Evolutionary conservation across 2,329 filamentous ascomycete genomes (phyloP).

Genomic region (Neonectria punicea): DNA sequence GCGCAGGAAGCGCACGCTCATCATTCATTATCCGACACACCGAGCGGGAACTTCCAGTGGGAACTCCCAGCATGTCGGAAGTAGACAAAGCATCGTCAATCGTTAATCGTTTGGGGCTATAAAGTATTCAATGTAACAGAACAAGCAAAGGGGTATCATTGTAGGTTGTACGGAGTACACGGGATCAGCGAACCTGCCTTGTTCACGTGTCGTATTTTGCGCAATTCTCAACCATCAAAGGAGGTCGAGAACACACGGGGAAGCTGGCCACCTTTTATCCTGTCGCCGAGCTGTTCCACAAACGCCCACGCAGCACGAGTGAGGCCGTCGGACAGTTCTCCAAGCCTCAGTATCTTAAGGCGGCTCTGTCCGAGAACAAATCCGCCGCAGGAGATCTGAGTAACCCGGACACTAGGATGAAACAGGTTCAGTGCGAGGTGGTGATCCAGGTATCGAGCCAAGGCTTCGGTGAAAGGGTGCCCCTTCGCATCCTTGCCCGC

Average conservation of each 20-base stretch:
- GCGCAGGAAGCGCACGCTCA: neutral
- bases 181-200: neutral
- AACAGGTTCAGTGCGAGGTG: constrained; percentile 66
- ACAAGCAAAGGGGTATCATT: constrained; percentile 16
- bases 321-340: constrained; percentile 45
- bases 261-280: constrained; percentile 44
- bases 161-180: neutral
- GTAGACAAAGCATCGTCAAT: neutral
- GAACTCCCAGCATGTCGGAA: too few relatives aligned
- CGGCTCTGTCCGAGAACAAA: constrained; percentile 65
- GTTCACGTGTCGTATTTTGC: neutral
- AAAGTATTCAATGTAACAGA: neutral
- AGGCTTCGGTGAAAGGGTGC: constrained; percentile 60
- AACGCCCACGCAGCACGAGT: constrained; percentile 52
- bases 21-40: neutral
- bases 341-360: constrained; percentile 57
- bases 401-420: constrained; percentile 63
- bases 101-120: neutral
- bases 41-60: neutral
- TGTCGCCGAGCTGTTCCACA: constrained; percentile 49
- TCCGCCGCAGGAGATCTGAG: constrained; percentile 65
- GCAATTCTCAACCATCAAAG: constrained; percentile 24
- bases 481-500: constrained; percentile 29
- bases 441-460: constrained; percentile 61
- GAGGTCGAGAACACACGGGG: constrained; percentile 39